Percentiles rank a stretch among this genome's conserved stretches.
These are phyloP conservation scores for Dichotomopilus funicola DNA, from an alignment of 2,329 filamentous ascomycete species.

Conservation along the genomic window DNA sequence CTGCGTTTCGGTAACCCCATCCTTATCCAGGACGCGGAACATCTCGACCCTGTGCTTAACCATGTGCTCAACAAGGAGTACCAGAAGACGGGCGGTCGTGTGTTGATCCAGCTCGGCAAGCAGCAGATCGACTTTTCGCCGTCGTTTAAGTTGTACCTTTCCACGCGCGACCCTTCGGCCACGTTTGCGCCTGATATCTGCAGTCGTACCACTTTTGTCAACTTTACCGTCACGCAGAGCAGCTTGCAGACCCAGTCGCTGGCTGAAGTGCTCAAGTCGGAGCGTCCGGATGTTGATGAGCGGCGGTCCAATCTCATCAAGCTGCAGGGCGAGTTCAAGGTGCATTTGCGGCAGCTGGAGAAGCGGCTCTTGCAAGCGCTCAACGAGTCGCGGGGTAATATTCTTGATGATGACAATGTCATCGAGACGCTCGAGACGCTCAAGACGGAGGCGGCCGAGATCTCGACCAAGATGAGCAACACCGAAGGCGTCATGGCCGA, in stretches of 20 bases:
- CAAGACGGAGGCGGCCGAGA: constrained; percentile 95
- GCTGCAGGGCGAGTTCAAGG: constrained; percentile 96
- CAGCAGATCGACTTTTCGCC: constrained; percentile 99
- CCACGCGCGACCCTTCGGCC: constrained; percentile 91
- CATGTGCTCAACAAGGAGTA: constrained; percentile 99
- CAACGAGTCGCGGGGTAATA: constrained; percentile 96
- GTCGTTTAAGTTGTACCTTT: constrained; percentile 89
- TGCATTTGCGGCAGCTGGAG: constrained; percentile 93
- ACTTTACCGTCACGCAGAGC: constrained; percentile 98
- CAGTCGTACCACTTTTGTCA: constrained; percentile 97
- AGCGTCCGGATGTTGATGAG: constrained; percentile 95
- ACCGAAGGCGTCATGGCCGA: constrained; percentile 98
- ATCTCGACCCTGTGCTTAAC: constrained; percentile 93
- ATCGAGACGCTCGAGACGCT: constrained; percentile 96
- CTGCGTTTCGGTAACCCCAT: constrained; percentile 97
- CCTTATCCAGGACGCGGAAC: constrained; percentile 95
- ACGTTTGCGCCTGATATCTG: constrained; percentile 95
- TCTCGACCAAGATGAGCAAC: constrained; percentile 90
- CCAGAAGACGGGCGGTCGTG: constrained; percentile 94
- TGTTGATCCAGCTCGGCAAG: constrained; percentile 95
- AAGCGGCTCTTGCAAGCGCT: constrained; percentile 89
- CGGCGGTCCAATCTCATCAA: constrained; percentile 96
- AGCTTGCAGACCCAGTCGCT: constrained; percentile 96
- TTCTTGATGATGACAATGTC: constrained; percentile 95
- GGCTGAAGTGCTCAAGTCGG: constrained; percentile 94